phyloP scores from a whole-genome alignment of 2,329 filamentous ascomycete genomes.

The Didymella exigua region DNA sequence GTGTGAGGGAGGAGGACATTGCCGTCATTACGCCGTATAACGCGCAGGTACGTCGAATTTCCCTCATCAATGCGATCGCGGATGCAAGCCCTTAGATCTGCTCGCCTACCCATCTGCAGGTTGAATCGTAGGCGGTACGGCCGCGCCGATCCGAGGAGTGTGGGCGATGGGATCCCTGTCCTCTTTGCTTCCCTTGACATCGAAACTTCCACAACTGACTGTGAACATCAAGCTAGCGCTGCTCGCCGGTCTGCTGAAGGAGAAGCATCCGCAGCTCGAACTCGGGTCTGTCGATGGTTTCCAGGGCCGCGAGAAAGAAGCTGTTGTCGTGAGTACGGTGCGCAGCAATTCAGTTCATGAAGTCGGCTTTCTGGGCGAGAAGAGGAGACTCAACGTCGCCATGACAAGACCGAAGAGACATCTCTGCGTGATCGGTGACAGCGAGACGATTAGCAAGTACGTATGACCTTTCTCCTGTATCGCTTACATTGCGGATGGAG shows the following conservation, averaged over 20 bases:
- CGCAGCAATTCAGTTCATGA: conserved; percentile 85
- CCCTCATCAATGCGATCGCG: conserved; percentile 5
- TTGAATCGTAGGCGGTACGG: neutral
- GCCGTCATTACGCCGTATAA: conserved; percentile 97
- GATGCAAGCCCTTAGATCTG: neutral
- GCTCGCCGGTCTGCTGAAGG: conserved; percentile 76
- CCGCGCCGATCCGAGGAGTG: conserved; percentile 6
- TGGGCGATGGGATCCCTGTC: conserved; percentile 13
- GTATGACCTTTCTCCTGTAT: conserved; percentile 46
- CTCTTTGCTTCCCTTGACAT: neutral
- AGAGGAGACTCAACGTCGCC: conserved; percentile 89
- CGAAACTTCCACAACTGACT: conserved; percentile 15
- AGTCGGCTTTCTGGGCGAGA: conserved; percentile 92
- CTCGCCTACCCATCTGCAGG: conserved; percentile 1
- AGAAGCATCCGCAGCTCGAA: conserved; percentile 82
- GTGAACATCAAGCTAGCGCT: conserved; percentile 67
- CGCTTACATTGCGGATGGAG: neutral
- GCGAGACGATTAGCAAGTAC: conserved; percentile 87
- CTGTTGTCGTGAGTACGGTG: conserved; percentile 90
- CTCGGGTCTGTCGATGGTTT: conserved; percentile 98
- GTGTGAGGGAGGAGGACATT: conserved; percentile 81
- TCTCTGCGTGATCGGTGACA: conserved; percentile 89
- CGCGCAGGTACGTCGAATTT: conserved; percentile 67
- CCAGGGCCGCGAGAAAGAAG: conserved; percentile 96
- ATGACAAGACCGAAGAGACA: conserved; percentile 96